Base-by-base conservation (phyloP, 2,329 filamentous ascomycete species). In the Trichoderma hamatum region DNA sequence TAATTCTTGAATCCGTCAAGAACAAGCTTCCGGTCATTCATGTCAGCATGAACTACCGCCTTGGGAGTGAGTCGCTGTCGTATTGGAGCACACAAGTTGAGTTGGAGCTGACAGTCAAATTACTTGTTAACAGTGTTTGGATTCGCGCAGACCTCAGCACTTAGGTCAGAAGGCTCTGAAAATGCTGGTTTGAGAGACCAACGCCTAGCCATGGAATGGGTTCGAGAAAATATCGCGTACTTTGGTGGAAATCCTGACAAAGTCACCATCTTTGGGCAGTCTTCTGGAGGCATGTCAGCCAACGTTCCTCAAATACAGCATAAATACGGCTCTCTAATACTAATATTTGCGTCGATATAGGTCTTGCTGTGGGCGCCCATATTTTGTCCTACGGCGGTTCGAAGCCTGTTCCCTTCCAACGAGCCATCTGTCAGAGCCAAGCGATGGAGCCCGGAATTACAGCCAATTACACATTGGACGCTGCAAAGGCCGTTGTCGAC, bases 151-250 rank as follows among this genome's bases (percentile, higher is more conserved):
- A 74, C 74, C 2, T 66, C 71, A 43, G 71, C 72, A 10, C 72
- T 76, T 1, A 67, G 67, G 49, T 5, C 32, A 5, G 71, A 74
- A 32, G 69, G 70, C 19, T 74, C 73, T 3, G 69, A 73, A 56
- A 88, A 88, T 69, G 73, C 85, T 2, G 86, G 84, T 1, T 75
- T 88, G 6, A 78, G 82, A 5, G 86, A 89, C 72, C 86, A 88
- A 72, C 80, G 86, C 2, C 71, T 82, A 2, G 81, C 80, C 1
- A 72, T 83, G 1, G 74, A 78, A 55, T 83, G 82, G 82, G 76
- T 83, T 28, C 78, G 80, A 36, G 78, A 82, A 52, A 83, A 73
- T 72, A 83, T 87, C 28, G 80, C 73, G 10, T 75, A 76, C 0
- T 88, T 88, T 71, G 84, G 84, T 21, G 86, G 86, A 19, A 82